These are phyloP conservation scores for Chenopodium berlandieri DNA, from an alignment of 148 eudicot species.

Conservation along the genomic window DNA sequence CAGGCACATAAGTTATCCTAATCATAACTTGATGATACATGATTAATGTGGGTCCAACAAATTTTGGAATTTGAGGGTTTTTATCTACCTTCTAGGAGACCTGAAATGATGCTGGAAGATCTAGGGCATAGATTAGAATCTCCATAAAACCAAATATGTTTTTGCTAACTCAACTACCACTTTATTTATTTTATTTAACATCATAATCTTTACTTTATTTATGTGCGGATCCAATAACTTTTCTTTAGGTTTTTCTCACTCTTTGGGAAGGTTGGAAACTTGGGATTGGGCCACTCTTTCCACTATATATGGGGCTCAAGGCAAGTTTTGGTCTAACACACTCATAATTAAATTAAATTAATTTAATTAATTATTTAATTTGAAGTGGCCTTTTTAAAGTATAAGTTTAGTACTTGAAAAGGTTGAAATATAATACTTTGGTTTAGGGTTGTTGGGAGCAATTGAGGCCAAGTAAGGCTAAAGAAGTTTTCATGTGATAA, in stretches of 20 bases:
- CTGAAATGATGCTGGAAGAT: conserved; percentile 57
- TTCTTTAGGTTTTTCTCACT: conserved; percentile 27
- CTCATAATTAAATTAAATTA: conserved; percentile 9
- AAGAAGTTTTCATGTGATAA: conserved; percentile 7
- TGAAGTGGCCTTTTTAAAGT: conserved; percentile 33
- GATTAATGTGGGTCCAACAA: conserved; percentile 42
- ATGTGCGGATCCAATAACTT: conserved; percentile 46
- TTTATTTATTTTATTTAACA: too few relatives aligned
- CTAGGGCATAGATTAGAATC: conserved; percentile 38
- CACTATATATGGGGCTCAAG: conserved; percentile 41
- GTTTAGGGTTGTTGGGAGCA: conserved; percentile 35
- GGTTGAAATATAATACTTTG: conserved; percentile 10
- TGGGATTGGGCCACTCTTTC: conserved; percentile 44
- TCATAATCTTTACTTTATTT: not conserved
- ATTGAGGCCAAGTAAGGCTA: conserved; percentile 12
- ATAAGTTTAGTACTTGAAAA: conserved; percentile 16
- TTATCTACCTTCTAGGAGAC: conserved; percentile 39
- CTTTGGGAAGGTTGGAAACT: conserved; percentile 37
- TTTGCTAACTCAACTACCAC: conserved; percentile 27
- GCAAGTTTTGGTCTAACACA: conserved; percentile 38
- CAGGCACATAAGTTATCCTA: conserved; percentile 24
- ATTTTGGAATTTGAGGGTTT: conserved; percentile 29
- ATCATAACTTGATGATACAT: conserved; percentile 37
- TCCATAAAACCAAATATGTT: conserved; percentile 32
- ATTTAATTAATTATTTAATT: not conserved